These are phyloP conservation scores for Nicotiana rustica DNA, from an alignment of 305 asterid species.

Conservation along the genomic window DNA sequence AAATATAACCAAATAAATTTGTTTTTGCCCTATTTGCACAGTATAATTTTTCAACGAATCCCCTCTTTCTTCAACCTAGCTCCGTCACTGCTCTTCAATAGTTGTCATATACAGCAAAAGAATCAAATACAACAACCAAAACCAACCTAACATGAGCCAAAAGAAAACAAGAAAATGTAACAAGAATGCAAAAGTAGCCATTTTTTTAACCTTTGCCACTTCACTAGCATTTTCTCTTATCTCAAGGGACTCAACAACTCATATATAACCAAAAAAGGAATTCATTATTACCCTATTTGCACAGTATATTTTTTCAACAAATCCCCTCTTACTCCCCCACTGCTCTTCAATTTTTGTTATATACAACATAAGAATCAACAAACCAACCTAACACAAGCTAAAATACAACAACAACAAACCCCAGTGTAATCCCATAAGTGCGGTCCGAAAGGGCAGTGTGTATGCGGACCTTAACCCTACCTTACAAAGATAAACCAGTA, in stretches of 20 bases:
- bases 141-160: neutral
- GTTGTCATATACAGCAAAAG: neutral
- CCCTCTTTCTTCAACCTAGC: neutral
- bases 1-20: neutral
- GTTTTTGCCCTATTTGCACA: neutral
- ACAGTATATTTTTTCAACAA: neutral
- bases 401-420: no score
- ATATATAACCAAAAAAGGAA: neutral
- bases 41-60: neutral
- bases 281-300: neutral
- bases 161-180: slow-evolving; percentile 9
- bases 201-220: neutral
- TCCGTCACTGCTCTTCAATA: neutral
- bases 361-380: no score
- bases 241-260: neutral
- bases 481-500: no score
- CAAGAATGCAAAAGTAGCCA: neutral
- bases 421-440: no score
- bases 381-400: no score
- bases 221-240: neutral
- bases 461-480: no score
- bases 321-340: neutral
- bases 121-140: neutral
- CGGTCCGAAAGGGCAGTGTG: no score
- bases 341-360: neutral